Percentiles rank a stretch among this genome's conserved stretches.
Conservation (phyloP, 1,284 basidiomycete genomes). For the Trichosporon sp. region DNA sequence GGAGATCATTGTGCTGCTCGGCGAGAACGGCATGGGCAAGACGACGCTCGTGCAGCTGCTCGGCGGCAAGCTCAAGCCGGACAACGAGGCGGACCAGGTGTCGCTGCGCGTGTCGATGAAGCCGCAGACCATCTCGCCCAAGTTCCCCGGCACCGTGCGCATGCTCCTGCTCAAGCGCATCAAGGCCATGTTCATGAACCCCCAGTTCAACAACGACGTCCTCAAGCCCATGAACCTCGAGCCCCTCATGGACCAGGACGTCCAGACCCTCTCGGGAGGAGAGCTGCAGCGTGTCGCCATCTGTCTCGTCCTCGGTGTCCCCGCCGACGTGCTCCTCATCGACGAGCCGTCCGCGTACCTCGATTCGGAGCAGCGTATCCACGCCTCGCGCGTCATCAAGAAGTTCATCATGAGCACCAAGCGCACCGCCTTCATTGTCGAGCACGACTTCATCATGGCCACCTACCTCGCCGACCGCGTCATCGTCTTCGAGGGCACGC, state of each 20-base stretch:
- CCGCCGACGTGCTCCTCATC: slow-evolving; percentile 68
- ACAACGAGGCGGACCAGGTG: slow-evolving; percentile 68
- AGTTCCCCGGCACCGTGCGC: slow-evolving; percentile 88
- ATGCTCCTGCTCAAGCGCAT: slow-evolving; percentile 90
- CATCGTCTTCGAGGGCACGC: slow-evolving; percentile 86
- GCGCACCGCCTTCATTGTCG: slow-evolving; percentile 82
- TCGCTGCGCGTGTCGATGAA: slow-evolving; percentile 82
- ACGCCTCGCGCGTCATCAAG: slow-evolving; percentile 94
- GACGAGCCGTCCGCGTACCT: slow-evolving; percentile 65
- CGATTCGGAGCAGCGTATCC: slow-evolving; percentile 97
- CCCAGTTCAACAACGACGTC: slow-evolving; percentile 94
- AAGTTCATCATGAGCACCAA: slow-evolving; percentile 90
- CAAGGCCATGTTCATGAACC: slow-evolving; percentile 89
- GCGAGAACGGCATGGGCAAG: slow-evolving; percentile 97
- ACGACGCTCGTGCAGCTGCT: slow-evolving; percentile 92
- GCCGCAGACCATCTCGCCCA: slow-evolving; percentile 83
- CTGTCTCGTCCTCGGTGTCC: slow-evolving; percentile 73
- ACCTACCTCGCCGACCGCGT: slow-evolving; percentile 96
- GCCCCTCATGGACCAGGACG: slow-evolving; percentile 89
- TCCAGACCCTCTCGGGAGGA: slow-evolving; percentile 92
- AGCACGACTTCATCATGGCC: slow-evolving; percentile 53
- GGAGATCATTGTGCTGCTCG: slow-evolving; percentile 94
- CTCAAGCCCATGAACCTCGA: slow-evolving; percentile 91
- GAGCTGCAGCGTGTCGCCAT: slow-evolving; percentile 95
- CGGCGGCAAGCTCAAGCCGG: slow-evolving; percentile 77